phyloP scores from a whole-genome alignment of 345 rosid species.

The Combretum micranthum region DNA sequence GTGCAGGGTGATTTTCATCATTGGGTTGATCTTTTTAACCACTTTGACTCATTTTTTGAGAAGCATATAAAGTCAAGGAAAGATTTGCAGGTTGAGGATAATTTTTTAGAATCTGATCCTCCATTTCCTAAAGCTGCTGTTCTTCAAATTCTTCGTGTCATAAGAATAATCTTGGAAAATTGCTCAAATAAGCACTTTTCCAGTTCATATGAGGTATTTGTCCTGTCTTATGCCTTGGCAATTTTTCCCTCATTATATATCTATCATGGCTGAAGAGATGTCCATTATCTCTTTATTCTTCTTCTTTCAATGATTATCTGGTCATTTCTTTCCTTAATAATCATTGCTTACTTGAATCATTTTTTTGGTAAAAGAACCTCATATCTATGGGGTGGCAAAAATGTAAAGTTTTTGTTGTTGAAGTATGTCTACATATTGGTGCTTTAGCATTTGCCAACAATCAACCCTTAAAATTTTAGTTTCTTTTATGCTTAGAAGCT shows the following conservation, averaged over 20 bases:
- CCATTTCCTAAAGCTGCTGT: conserved; percentile 85
- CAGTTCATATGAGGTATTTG: conserved; percentile 84
- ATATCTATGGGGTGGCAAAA: too few relatives aligned
- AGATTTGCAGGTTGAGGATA: conserved; percentile 77
- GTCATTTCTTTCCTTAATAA: too few relatives aligned
- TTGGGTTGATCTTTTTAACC: conserved; percentile 95
- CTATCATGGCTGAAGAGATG: neutral
- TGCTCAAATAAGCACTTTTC: conserved; percentile 89
- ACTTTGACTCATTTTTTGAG: conserved; percentile 89
- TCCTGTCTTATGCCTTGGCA: conserved; percentile 3
- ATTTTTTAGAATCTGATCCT: conserved; percentile 59
- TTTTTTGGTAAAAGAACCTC: too few relatives aligned
- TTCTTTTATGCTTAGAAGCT: too few relatives aligned
- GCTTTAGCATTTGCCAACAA: too few relatives aligned
- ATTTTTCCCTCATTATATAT: neutral
- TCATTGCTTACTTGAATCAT: too few relatives aligned
- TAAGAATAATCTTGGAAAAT: conserved; percentile 84
- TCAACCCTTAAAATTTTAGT: too few relatives aligned
- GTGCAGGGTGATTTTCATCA: conserved; percentile 97
- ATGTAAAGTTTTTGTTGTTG: too few relatives aligned
- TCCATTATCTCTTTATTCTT: neutral
- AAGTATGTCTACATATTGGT: too few relatives aligned
- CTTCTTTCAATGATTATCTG: too few relatives aligned
- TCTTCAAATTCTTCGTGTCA: conserved; percentile 87
- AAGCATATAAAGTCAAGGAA: conserved; percentile 77